Base-by-base conservation (phyloP, 2,329 filamentous ascomycete species). In the Aotearoamyces nothofagi region DNA sequence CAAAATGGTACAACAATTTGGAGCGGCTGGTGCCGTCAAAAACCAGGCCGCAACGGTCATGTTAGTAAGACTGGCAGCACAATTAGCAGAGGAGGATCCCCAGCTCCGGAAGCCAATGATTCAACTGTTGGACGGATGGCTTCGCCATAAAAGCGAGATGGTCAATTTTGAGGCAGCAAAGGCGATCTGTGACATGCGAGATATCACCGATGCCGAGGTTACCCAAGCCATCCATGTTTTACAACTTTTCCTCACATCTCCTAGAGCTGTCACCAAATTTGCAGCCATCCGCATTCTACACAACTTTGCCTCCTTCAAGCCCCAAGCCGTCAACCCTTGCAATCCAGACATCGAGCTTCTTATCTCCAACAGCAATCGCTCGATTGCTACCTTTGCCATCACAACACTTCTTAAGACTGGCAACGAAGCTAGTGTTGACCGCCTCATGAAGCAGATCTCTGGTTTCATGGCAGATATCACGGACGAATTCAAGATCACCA, bases 1-100 rank as follows among this genome's bases (percentile, higher is more conserved):
- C 36, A 98, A 98, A 69, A 96, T 98, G 90, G 87, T 98, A n/a
- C 90, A 98, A 60, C 90, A 98, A 55, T 96, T 94, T 52, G 84
- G 84, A 29, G 77, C 78, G 30, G 72, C 84, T 10, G 90, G 90
- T 33, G 83, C 83, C 8, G 78, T 96, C 37, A 96, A 94, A 72
- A 94, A 81, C 55, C 84, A 90, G 12, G 82, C 87, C 35, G 90
- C 86, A 17, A 78, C 86, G 33, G 73, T 98, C 28, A 77, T 98
- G 70, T 67, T 98, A 15, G 90, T 98, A 31, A 72, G 90, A 42
- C 60, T 98, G 39, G 90, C 90, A 17, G 82, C 87, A 23, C 90
- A 93, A 61, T 64, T 98, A 37, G 87, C 87, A 17, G 84, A 93
- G 52, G 90, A 98, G 50, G 90, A 98, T 46, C 68, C 73, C 22